Percentiles rank a stretch among this genome's conserved stretches.
Conservation (phyloP, 306 rosid genomes). For the Corylus avellana region DNA sequence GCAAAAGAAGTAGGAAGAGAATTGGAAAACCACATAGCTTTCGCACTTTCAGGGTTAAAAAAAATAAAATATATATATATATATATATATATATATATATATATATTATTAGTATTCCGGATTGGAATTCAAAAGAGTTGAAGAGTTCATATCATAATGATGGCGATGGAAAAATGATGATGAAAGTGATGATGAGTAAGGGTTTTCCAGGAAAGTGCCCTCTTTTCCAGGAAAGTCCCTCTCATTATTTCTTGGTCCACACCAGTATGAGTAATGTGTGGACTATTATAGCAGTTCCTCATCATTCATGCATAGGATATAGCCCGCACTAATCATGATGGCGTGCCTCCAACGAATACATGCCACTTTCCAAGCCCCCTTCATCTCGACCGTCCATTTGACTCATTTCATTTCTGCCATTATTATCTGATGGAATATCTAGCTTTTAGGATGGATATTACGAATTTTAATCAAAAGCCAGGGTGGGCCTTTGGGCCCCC, state of each 20-base stretch:
- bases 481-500: conserved; percentile 19
- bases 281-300: conserved; percentile 38
- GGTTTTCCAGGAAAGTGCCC: conserved; percentile 72
- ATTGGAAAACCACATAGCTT: conserved; percentile 3
- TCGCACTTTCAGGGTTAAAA: conserved; percentile 34
- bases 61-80: neutral
- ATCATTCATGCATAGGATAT: conserved; percentile 16
- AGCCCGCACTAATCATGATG: conserved; percentile 42
- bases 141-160: conserved; percentile 38
- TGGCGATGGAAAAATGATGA: conserved; percentile 45
- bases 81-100: neutral
- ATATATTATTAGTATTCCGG: neutral
- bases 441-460: neutral
- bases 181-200: conserved; percentile 47
- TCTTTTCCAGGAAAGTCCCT: conserved; percentile 57
- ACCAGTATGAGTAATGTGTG: conserved; percentile 44
- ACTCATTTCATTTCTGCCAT: conserved; percentile 15
- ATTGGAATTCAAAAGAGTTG: conserved; percentile 38
- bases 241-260: conserved; percentile 65
- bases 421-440: conserved; percentile 2
- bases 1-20: neutral
- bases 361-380: neutral
- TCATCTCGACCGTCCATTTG: conserved; percentile 15
- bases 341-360: conserved; percentile 48
- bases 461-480: conserved; percentile 11